These are phyloP conservation scores for Populus hybrid DNA, from an alignment of 441 rosid genomes.

Conservation along the genomic window DNA sequence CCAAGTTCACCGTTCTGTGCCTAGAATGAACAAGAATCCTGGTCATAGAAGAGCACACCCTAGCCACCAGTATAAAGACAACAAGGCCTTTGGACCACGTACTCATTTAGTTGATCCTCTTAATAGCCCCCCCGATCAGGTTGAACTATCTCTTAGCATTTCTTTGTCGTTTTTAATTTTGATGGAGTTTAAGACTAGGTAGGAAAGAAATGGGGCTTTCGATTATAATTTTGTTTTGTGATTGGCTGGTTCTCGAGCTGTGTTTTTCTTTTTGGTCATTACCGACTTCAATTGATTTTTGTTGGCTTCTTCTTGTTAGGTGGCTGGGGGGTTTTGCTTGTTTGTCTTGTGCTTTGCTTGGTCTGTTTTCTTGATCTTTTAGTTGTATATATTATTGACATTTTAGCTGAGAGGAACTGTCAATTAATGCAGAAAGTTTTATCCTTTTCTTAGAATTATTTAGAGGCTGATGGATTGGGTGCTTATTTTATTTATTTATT, in stretches of 20 bases:
- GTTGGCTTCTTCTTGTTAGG: not conserved
- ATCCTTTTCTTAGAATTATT: not conserved
- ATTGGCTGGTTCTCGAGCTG: not conserved
- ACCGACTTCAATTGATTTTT: not conserved
- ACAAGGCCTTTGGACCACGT: slow-evolving; percentile 17
- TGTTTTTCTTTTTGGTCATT: not conserved
- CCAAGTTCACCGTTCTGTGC: slow-evolving; percentile 20
- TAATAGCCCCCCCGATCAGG: not conserved
- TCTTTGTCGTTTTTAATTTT: not conserved
- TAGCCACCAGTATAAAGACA: slow-evolving; percentile 20
- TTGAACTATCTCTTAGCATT: not conserved
- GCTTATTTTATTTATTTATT: not conserved
- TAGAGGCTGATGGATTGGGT: not conserved
- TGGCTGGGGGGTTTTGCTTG: not conserved
- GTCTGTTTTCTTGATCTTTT: not conserved
- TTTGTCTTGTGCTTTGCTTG: not conserved
- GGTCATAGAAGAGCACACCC: slow-evolving; percentile 10
- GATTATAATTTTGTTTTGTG: not conserved
- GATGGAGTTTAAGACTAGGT: not conserved
- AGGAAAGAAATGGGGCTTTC: not conserved
- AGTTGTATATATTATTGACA: not conserved
- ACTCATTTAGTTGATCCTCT: not conserved
- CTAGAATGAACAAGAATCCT: slow-evolving; percentile 19
- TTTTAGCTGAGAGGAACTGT: not conserved
- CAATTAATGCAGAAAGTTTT: not conserved